phyloP scores from a whole-genome alignment of 1,284 basidiomycete species.

The Takashimella tepidaria region DNA sequence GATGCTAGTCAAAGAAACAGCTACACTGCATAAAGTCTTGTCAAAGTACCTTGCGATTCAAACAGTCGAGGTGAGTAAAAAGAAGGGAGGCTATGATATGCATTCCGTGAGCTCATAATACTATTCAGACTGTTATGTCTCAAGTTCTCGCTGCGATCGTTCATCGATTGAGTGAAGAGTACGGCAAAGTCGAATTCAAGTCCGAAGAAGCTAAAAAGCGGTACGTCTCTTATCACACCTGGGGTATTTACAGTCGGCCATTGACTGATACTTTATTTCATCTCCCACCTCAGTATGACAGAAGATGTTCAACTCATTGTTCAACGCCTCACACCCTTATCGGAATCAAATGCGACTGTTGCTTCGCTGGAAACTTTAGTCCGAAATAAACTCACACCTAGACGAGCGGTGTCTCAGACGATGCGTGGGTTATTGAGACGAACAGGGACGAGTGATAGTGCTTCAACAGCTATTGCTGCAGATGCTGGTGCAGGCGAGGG shows the following conservation, averaged over 20 bases:
- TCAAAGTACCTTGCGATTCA: conserved; percentile 75
- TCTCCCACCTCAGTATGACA: conserved; percentile 61
- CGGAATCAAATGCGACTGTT: conserved; percentile 54
- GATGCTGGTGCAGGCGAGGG: conserved; percentile 1
- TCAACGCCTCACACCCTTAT: conserved; percentile 64
- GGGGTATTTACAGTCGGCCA: no score
- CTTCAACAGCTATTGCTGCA: neutral
- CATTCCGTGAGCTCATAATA: neutral
- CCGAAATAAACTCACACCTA: conserved; percentile 57
- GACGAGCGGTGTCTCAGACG: conserved; percentile 32
- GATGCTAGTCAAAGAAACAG: conserved; percentile 88
- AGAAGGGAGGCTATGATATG: no score
- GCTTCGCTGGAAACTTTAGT: conserved; percentile 70
- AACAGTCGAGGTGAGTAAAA: conserved; percentile 70
- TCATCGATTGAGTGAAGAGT: conserved; percentile 78
- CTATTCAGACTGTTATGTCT: conserved; percentile 71
- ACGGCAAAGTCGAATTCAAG: conserved; percentile 69
- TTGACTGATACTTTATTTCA: no score
- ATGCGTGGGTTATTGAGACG: conserved; percentile 40
- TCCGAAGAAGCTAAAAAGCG: conserved; percentile 73
- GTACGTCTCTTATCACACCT: no score
- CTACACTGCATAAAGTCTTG: conserved; percentile 92
- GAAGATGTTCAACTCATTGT: conserved; percentile 72
- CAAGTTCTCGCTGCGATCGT: conserved; percentile 90
- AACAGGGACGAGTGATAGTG: conserved; percentile 11